Percentiles rank a stretch among this genome's conserved stretches.
Evolutionary conservation across 257 asterid genomes (phyloP).

Genomic region (Anisodus acutangulus): DNA sequence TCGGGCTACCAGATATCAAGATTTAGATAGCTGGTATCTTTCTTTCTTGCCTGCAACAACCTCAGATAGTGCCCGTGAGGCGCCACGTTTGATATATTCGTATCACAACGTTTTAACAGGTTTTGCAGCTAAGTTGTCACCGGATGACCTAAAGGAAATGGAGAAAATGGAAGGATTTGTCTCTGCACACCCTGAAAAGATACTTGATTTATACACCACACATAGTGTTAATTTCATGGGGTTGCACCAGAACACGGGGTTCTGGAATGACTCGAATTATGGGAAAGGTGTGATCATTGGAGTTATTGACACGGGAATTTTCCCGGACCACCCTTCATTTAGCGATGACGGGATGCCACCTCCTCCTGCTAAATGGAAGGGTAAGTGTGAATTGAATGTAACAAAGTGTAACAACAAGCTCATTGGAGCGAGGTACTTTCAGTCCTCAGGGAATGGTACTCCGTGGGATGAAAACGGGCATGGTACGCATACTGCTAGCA

Average conservation of each 20-base stretch:
- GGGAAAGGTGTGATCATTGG: slow-evolving; percentile 46
- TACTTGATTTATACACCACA: slow-evolving; percentile 27
- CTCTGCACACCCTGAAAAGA: slow-evolving; percentile 25
- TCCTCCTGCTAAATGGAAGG: slow-evolving; percentile 44
- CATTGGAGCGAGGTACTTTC: slow-evolving; percentile 38
- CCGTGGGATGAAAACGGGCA: slow-evolving; percentile 37
- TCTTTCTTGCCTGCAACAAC: slow-evolving; percentile 38
- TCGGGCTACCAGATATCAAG: neutral
- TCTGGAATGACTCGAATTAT: slow-evolving; percentile 36
- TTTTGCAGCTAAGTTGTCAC: slow-evolving; percentile 40
- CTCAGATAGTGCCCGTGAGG: neutral
- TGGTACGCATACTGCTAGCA: slow-evolving; percentile 46
- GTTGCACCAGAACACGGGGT: slow-evolving; percentile 25
- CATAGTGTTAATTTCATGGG: slow-evolving; percentile 35
- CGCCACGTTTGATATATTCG: slow-evolving; percentile 33
- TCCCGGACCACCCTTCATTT: slow-evolving; percentile 36
- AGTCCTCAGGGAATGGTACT: neutral
- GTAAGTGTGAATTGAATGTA: slow-evolving; percentile 30
- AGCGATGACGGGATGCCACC: slow-evolving; percentile 31
- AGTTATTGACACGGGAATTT: slow-evolving; percentile 41
- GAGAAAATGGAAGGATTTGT: slow-evolving; percentile 35
- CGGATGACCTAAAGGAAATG: slow-evolving; percentile 31
- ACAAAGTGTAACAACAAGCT: slow-evolving; percentile 41
- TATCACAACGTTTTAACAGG: slow-evolving; percentile 38
- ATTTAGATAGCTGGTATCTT: slow-evolving; percentile 34